Evolutionary conservation across 495 filamentous ascomycete species (phyloP), one percentile per base, ranked within the genome.

Genomic region (Talaromyces liani): DNA sequence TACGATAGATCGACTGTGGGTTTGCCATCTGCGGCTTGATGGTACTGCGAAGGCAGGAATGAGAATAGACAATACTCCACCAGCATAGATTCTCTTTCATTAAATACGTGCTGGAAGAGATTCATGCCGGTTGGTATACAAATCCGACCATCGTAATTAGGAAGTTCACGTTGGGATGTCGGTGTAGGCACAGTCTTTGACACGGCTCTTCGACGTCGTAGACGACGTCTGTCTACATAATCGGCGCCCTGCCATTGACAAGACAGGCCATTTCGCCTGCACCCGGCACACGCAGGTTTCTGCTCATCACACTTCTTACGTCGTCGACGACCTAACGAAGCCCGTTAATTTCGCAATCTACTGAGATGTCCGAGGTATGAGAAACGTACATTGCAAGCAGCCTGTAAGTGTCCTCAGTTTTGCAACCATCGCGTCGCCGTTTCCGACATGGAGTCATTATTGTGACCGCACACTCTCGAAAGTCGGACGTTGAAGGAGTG

Each of bases 1-100:
- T 60, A 60, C 33, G 58, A 60, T 24, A 60, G 58, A 9, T 60
- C 58, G 18, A 60, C 58, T n/a, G 58, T 60, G 9, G 58, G 25
- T 7, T 29, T 60, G 9, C 58, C 58, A 60, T 60, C 58, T 27
- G 58, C 58, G 18, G 58, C 58, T 27, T 29, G 58, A 41, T 60
- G 58, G 12, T 60, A 60, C 39, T 60, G 58, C 2, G 58, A 60
- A 41, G 58, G 58, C 2, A 60, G 18, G 16, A 60, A 60, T 12
- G 22, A 45, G 14, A 41, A 27, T n/a, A 60, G 9, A 29, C 58
- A 60, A 20, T 45, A 60, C 10, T 60, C 58, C n/a, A 60, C 24
- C 1, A 60, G 58, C 22, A 60, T 20, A 4, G 58, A 29, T 9
- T 20, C 58, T 60, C 22, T 36, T 25, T 45, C n/a, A 6, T 60